Evolutionary conservation across 169 alveolate species (phyloP).

Genomic region (Amoebophrya sp.): DNA sequence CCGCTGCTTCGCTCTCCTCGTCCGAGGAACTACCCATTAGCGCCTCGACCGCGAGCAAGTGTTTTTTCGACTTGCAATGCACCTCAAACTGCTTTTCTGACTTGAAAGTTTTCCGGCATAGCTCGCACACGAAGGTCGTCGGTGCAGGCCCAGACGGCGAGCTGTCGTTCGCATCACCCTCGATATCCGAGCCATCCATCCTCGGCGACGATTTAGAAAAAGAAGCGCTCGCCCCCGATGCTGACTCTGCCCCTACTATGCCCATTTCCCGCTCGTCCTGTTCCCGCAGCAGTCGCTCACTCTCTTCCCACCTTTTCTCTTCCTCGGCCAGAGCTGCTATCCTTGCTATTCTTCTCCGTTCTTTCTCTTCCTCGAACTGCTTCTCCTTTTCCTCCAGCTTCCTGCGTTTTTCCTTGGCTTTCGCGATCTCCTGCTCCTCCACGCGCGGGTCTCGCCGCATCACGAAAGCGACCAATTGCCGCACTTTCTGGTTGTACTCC

Average conservation of each 20-base stretch:
- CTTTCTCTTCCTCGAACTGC: not conserved
- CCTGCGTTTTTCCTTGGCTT: not conserved
- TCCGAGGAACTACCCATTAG: not conserved
- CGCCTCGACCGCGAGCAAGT: not conserved
- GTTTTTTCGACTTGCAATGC: not conserved
- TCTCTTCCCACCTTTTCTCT: not conserved
- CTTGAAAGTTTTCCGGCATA: not conserved
- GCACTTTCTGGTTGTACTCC: conserved; percentile 22
- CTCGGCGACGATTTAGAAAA: not conserved
- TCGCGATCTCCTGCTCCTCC: not conserved
- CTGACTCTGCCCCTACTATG: no score
- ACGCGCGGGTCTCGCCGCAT: not conserved
- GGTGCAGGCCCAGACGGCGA: not conserved
- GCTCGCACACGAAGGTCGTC: not conserved
- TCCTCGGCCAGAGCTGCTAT: not conserved
- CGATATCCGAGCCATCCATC: not conserved
- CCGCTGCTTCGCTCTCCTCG: not conserved
- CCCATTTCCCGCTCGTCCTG: not conserved
- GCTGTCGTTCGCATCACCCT: not conserved
- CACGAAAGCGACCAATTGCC: not conserved
- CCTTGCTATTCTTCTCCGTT: not conserved
- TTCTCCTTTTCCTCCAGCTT: not conserved
- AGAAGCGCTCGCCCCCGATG: no score
- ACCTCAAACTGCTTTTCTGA: not conserved
- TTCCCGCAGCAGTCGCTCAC: not conserved